Evolutionary conservation across 1,284 basidiomycete species (phyloP).

Genomic region (Rhodotorula sp.): DNA sequence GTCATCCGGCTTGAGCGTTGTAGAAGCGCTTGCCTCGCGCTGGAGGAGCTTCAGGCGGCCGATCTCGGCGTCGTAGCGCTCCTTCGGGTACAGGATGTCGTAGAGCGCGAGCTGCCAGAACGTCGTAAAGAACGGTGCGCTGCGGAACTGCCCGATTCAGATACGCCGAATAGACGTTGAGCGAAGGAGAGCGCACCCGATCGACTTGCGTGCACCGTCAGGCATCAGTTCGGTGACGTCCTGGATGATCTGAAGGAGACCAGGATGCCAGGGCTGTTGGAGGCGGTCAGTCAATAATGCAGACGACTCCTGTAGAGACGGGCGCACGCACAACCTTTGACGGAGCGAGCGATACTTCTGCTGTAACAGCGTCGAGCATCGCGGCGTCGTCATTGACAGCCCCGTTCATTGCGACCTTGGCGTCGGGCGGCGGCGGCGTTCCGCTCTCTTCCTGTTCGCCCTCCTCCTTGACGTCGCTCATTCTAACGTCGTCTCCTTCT

Average conservation of each 20-base stretch:
- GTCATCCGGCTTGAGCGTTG: constrained; percentile 20
- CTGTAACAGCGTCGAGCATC: background rate
- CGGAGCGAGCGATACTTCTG: background rate
- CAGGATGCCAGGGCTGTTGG: constrained; percentile 65
- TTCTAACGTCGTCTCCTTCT: constrained; percentile 35
- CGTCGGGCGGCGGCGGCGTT: constrained; percentile 11
- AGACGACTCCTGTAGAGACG: no score
- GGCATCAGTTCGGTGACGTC: constrained; percentile 68
- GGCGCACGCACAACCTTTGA: no score
- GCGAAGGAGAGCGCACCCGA: constrained; percentile 61
- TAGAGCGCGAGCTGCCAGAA: constrained; percentile 93
- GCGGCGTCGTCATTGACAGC: background rate
- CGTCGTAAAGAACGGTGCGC: constrained; percentile 83
- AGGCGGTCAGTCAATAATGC: background rate
- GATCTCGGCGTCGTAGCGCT: constrained; percentile 52
- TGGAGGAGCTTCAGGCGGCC: constrained; percentile 48
- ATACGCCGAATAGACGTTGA: background rate
- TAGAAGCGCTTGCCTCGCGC: constrained; percentile 17
- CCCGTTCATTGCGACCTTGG: background rate
- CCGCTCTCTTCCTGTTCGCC: constrained; percentile 21
- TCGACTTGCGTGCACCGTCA: constrained; percentile 60
- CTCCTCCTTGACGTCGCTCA: constrained; percentile 33
- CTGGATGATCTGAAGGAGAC: constrained; percentile 66
- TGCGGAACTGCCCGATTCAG: constrained; percentile 47
- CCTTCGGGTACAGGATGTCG: constrained; percentile 68